Conservation (phyloP, 2,329 filamentous ascomycete species). For the Neofusicoccum sp. region DNA sequence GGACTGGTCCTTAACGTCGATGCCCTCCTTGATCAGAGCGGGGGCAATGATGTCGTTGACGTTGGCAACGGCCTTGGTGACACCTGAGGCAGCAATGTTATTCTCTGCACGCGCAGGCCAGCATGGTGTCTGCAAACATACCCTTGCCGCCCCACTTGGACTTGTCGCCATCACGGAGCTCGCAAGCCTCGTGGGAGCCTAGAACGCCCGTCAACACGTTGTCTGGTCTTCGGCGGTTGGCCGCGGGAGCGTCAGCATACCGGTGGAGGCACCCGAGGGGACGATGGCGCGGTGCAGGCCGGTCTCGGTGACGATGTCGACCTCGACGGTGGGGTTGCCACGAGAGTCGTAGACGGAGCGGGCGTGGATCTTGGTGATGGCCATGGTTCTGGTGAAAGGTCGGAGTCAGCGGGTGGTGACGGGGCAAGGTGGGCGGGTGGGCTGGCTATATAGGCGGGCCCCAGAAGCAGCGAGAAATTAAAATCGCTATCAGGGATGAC, state of each 20-base stretch:
- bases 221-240: constrained; percentile 17
- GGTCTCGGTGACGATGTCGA: constrained; percentile 94
- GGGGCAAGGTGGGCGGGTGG: neutral
- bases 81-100: constrained; percentile 38
- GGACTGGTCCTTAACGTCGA: constrained; percentile 59
- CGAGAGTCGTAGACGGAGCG: constrained; percentile 97
- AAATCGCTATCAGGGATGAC: constrained; percentile 20
- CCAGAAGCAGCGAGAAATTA: neutral
- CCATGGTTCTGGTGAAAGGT: constrained; percentile 62
- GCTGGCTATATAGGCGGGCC: constrained; percentile 1
- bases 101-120: neutral
- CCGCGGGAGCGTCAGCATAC: constrained; percentile 51
- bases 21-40: constrained; percentile 55
- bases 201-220: constrained; percentile 23
- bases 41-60: constrained; percentile 59
- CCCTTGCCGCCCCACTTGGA: constrained; percentile 58
- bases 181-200: constrained; percentile 56
- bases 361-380: constrained; percentile 60
- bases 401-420: constrained; percentile 10
- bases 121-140: constrained; percentile 25
- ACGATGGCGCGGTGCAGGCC: constrained; percentile 97
- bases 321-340: constrained; percentile 97
- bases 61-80: constrained; percentile 58
- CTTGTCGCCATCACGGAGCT: constrained; percentile 58
- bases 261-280: constrained; percentile 93